Conservation (phyloP, 2,329 filamentous ascomycete genomes). For the Trichoderma hamatum region DNA sequence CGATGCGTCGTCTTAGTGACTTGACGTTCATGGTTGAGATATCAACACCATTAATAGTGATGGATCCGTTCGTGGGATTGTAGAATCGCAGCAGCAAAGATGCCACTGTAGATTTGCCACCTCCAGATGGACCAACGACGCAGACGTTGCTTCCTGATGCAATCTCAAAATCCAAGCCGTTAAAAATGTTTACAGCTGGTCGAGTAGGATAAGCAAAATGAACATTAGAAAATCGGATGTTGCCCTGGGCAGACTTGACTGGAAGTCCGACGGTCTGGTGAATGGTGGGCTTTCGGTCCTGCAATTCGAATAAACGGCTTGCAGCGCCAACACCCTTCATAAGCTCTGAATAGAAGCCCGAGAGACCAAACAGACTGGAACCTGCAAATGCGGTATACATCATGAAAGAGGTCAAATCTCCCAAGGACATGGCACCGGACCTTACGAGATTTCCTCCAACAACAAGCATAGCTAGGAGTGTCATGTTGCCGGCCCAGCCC, state of each 20-base stretch:
- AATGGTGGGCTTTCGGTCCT: slow-evolving; percentile 85
- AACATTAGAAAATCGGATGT: slow-evolving; percentile 85
- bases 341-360: slow-evolving; percentile 94
- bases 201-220: slow-evolving; percentile 91
- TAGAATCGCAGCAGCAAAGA: slow-evolving; percentile 93
- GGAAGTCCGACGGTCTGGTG: slow-evolving; percentile 80
- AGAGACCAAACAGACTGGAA: slow-evolving; percentile 89
- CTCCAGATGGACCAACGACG: slow-evolving; percentile 93
- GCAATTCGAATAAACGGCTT: slow-evolving; percentile 92
- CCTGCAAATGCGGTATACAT: slow-evolving; percentile 93
- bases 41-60: slow-evolving; percentile 83
- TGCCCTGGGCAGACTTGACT: slow-evolving; percentile 81
- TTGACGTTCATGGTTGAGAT: slow-evolving; percentile 89
- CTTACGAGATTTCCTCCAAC: slow-evolving; percentile 90
- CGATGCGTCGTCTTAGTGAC: slow-evolving; percentile 87
- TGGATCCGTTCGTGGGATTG: slow-evolving; percentile 73
- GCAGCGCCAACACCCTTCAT: slow-evolving; percentile 99
- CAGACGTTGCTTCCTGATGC: slow-evolving; percentile 93
- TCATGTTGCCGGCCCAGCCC: slow-evolving; percentile 94
- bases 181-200: slow-evolving; percentile 89
- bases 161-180: slow-evolving; percentile 85
- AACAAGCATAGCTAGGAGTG: slow-evolving; percentile 85
- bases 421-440: slow-evolving; percentile 81
- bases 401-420: slow-evolving; percentile 92
- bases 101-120: slow-evolving; percentile 94